Evolutionary conservation across 768 basidiomycete genomes (phyloP), one percentile per base, ranked within the genome.

Genomic region (Tylopilus sp.): DNA sequence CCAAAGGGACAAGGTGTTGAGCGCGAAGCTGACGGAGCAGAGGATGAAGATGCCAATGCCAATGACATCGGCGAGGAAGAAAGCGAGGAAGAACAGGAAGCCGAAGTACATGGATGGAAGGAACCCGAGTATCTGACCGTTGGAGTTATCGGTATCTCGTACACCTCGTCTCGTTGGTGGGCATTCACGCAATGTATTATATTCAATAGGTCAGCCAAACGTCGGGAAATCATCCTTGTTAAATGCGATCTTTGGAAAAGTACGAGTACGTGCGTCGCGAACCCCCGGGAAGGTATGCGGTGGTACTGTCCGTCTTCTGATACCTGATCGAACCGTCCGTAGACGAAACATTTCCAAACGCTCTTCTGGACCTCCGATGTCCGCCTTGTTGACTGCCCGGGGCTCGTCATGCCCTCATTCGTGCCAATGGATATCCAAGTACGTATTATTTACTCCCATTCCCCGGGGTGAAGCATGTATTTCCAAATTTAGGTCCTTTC

Each of bases 301-400:
- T 26, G 2, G 38, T 38, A 26, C 22, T 18, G 18, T 28, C 22
- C 39, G 23, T 41, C 11, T 40, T 49, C 22, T 7, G 18, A 39
- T 13, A 12, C 31, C 39, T 43, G 21, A 40, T 46, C 48, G 6
- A 47, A 39, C 13, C 8, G 44, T 43, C 11, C 25, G 4, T 56
- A 88, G 91, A 97, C 93, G 4, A 97, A 95, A 70, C 93, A 97
- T 65, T 92, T 93, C 64, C 92, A 98, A 67, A 98, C 95, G 0
- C 78, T 95, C 39, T 95, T 87, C 68, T 91, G 86, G 86, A 92
- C 90, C 22, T 70, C 78, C 2, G 83, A 91, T 54, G 79, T 98
- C 54, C 87, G 92, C 41, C 78, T 98, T 9, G 91, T 93, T 33
- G 95, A 98, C 69, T 98, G 95, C 61, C 95, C 95, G 0, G 95